These are phyloP conservation scores for Lactarius pseudohatsudake DNA, from an alignment of 768 basidiomycete species.

Conservation along the genomic window DNA sequence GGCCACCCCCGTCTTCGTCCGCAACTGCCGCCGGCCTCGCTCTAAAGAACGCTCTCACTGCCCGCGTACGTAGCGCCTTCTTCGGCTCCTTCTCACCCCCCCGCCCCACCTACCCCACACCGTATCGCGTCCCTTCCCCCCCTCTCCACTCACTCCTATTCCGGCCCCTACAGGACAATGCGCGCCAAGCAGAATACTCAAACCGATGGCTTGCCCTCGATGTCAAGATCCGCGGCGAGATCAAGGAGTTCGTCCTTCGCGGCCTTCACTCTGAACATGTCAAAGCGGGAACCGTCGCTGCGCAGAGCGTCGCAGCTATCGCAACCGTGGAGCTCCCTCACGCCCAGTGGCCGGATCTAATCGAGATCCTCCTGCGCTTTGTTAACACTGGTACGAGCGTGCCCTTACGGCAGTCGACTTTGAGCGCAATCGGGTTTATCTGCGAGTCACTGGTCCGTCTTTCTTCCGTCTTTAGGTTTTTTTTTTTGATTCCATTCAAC, in stretches of 20 bases:
- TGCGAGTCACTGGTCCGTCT: slow-evolving; percentile 91
- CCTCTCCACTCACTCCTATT: slow-evolving; percentile 8
- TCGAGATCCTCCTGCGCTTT: slow-evolving; percentile 84
- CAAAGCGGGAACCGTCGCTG: slow-evolving; percentile 83
- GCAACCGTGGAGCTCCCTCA: slow-evolving; percentile 90
- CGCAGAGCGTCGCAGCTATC: slow-evolving; percentile 92
- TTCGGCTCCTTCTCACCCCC: slow-evolving; percentile 26
- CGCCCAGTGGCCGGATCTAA: slow-evolving; percentile 86
- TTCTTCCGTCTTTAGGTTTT: too few relatives aligned
- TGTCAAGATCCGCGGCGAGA: slow-evolving; percentile 64
- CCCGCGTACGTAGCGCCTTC: slow-evolving; percentile 61
- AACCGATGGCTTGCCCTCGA: slow-evolving; percentile 82
- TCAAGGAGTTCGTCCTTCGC: slow-evolving; percentile 85
- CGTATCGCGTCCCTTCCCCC: background rate
- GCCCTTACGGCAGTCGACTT: slow-evolving; percentile 79
- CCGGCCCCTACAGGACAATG: slow-evolving; percentile 54
- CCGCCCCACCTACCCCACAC: background rate
- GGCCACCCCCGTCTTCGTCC: slow-evolving; percentile 62
- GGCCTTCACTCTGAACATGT: slow-evolving; percentile 71
- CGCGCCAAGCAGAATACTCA: slow-evolving; percentile 73
- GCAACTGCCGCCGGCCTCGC: slow-evolving; percentile 97
- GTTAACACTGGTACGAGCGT: slow-evolving; percentile 72
- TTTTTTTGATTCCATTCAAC: background rate
- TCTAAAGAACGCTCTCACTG: slow-evolving; percentile 91
- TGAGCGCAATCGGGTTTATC: slow-evolving; percentile 95